Percentiles rank a stretch among this genome's conserved stretches.
Evolutionary conservation across 805 yeast species (phyloP).

Genomic region (Hanseniaspora thailandica): DNA sequence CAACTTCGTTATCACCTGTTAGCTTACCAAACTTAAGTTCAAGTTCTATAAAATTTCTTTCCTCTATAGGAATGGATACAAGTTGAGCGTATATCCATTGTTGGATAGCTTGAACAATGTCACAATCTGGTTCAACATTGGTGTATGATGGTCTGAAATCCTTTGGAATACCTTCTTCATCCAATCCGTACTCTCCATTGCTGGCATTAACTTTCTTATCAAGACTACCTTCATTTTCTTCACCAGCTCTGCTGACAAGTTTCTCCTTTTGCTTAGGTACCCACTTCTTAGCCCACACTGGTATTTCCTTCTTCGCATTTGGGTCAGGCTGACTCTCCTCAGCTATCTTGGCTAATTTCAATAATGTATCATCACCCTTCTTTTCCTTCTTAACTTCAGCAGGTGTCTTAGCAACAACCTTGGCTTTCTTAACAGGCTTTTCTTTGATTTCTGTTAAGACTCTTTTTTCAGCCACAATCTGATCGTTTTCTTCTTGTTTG

Average conservation of each 20-base stretch:
- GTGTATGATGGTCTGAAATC: slow-evolving; percentile 37
- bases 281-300: slow-evolving; percentile 79
- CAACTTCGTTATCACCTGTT: slow-evolving; percentile 50
- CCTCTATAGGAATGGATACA: slow-evolving; percentile 45
- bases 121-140: slow-evolving; percentile 66
- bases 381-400: not conserved
- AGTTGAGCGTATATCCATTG: slow-evolving; percentile 84
- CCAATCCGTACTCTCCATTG: slow-evolving; percentile 19
- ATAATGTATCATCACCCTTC: not conserved
- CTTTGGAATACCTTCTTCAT: slow-evolving; percentile 26
- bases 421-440: not conserved
- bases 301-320: slow-evolving; percentile 49
- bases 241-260: slow-evolving; percentile 12
- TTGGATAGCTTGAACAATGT: slow-evolving; percentile 66
- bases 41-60: slow-evolving; percentile 49
- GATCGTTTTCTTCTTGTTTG: not conserved
- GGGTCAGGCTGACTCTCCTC: slow-evolving; percentile 38
- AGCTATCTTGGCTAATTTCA: slow-evolving; percentile 18
- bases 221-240: slow-evolving; percentile 28
- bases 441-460: not conserved
- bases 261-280: slow-evolving; percentile 33
- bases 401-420: not conserved
- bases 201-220: slow-evolving; percentile 24
- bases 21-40: slow-evolving; percentile 67
- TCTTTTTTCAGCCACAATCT: slow-evolving; percentile 1